A percentile compares a stretch with the other conserved stretches of the same genome.
Evolutionary conservation across 176 grass and related monocot genomes (phyloP).

Genomic region (Eleusine coracana): DNA sequence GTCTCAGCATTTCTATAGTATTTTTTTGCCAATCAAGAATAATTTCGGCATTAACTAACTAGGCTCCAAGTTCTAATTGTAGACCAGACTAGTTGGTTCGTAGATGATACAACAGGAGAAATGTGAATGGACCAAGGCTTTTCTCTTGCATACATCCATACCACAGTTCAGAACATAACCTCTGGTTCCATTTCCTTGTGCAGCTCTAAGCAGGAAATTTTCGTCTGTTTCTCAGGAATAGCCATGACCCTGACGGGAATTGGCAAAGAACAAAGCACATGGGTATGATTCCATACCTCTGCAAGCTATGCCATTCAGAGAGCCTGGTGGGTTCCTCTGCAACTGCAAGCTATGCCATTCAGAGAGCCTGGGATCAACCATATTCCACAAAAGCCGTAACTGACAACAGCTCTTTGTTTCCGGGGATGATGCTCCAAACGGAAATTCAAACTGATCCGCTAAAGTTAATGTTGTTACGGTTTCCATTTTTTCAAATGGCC

Average conservation of each 20-base stretch:
- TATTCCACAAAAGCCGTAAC: neutral
- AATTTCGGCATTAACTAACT: neutral
- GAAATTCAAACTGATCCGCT: neutral
- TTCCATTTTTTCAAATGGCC: constrained; percentile 16
- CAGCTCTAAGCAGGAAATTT: neutral
- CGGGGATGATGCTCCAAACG: neutral
- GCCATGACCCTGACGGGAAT: neutral
- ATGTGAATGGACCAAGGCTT: neutral
- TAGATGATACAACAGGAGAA: neutral
- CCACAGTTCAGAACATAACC: neutral
- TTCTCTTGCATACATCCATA: neutral
- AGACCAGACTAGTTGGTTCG: neutral
- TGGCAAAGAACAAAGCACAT: neutral
- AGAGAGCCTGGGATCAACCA: neutral
- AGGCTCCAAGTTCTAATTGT: neutral
- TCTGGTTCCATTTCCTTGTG: neutral
- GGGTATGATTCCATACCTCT: neutral
- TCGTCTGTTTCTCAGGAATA: constrained; percentile 17
- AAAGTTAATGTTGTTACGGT: neutral
- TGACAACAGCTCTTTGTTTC: neutral
- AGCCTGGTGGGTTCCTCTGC: neutral
- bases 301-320: neutral
- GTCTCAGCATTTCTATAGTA: no score
- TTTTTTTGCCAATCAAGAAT: neutral
- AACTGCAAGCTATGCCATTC: neutral